phyloP scores from a whole-genome alignment of 1,139 yeast species.

The Casaregolazyma suthepensis region DNA sequence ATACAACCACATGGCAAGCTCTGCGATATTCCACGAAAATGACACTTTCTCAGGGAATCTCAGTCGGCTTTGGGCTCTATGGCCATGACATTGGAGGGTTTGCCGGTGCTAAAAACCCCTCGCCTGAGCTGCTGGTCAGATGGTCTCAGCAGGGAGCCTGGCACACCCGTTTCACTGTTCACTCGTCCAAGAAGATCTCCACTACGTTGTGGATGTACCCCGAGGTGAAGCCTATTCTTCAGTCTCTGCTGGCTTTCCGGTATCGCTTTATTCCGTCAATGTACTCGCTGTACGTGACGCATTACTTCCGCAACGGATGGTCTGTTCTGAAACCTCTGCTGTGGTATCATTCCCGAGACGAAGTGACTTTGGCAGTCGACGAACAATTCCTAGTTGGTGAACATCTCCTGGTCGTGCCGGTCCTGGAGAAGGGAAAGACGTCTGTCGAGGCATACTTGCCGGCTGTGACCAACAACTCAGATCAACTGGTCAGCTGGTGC shows the following conservation, averaged over 20 bases:
- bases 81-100: constrained; percentile 22
- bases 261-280: constrained; percentile 18
- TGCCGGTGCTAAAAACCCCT: constrained; percentile 14
- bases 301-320: constrained; percentile 12
- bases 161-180: constrained; percentile 19
- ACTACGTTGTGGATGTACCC: constrained; percentile 19
- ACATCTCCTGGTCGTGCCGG: constrained; percentile 18
- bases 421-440: constrained; percentile 14
- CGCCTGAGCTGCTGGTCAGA: constrained; percentile 17
- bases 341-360: constrained; percentile 19
- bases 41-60: constrained; percentile 14
- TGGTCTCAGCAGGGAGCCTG: constrained; percentile 20
- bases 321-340: constrained; percentile 16
- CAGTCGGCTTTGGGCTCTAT: constrained; percentile 18
- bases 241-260: constrained; percentile 14
- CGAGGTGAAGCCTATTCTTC: constrained; percentile 14
- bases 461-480: constrained; percentile 4
- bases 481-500: constrained; percentile 10
- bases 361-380: constrained; percentile 13
- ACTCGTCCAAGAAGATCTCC: constrained; percentile 12
- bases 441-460: constrained; percentile 31
- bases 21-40: constrained; percentile 15
- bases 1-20: constrained; percentile 17
- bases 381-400: constrained; percentile 19
- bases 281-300: constrained; percentile 16